Evolutionary conservation across 2,329 filamentous ascomycete genomes (phyloP).

Genomic region (Parafenestella ontariensis): DNA sequence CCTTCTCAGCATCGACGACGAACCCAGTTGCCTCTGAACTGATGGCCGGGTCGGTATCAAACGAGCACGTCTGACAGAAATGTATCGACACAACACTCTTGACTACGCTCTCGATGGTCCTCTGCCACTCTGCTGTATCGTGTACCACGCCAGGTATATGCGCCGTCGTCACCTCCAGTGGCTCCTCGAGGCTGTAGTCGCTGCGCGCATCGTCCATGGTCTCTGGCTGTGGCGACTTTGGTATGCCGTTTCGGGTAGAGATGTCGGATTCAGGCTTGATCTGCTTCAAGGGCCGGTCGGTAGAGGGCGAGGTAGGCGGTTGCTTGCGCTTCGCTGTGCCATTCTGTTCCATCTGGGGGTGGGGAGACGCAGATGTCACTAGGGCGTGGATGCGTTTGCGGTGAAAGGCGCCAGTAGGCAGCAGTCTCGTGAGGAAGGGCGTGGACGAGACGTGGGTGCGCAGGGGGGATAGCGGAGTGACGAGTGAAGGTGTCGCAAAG

Average conservation of each 20-base stretch:
- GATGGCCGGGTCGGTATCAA: conserved; percentile 94
- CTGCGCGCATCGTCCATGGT: conserved; percentile 43
- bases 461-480: conserved; percentile 10
- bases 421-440: conserved; percentile 1
- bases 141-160: conserved; percentile 55
- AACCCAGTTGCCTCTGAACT: conserved; percentile 97
- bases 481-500: conserved; percentile 18
- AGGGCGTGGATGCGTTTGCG: conserved; percentile 9
- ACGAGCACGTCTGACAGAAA: conserved; percentile 97
- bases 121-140: conserved; percentile 90
- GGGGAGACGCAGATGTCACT: conserved; percentile 4
- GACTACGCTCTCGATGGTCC: conserved; percentile 91
- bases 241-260: conserved; percentile 47
- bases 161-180: conserved; percentile 19
- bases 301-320: conserved; percentile 54
- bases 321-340: conserved; percentile 64
- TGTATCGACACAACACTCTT: conserved; percentile 97
- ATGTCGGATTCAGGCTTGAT: conserved; percentile 56
- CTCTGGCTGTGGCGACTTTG: conserved; percentile 29
- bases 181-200: conserved; percentile 54
- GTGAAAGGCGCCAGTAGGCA: conserved; percentile 11
- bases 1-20: conserved; percentile 91
- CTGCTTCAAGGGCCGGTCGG: conserved; percentile 63
- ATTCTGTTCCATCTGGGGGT: conserved; percentile 57
- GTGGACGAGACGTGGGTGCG: conserved; percentile 10